These are phyloP conservation scores for Zychaea mexicana DNA, from an alignment of 371 early-diverging fungal genomes.

Conservation along the genomic window DNA sequence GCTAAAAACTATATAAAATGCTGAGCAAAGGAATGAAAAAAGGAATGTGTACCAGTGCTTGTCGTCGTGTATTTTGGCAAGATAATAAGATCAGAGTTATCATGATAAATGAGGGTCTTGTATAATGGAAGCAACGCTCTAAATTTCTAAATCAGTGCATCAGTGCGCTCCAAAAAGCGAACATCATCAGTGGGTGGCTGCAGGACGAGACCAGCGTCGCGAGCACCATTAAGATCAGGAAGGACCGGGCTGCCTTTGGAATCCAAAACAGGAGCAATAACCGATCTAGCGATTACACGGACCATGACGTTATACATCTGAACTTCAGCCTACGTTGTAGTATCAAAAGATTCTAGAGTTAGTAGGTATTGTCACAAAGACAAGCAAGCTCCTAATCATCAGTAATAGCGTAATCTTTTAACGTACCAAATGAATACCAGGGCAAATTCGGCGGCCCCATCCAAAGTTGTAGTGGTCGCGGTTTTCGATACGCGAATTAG, in stretches of 20 bases:
- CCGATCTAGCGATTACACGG: slow-evolving; percentile 15
- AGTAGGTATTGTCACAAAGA: too few relatives aligned
- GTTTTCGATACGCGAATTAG: slow-evolving; percentile 7
- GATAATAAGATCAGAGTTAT: too few relatives aligned
- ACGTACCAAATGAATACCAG: slow-evolving; percentile 19
- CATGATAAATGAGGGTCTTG: too few relatives aligned
- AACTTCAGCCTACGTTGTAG: too few relatives aligned
- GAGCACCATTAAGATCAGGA: slow-evolving; percentile 11
- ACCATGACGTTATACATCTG: slow-evolving; percentile 10
- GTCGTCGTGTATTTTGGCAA: too few relatives aligned
- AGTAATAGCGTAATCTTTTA: too few relatives aligned
- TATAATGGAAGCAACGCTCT: too few relatives aligned
- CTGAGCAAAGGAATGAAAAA: too few relatives aligned
- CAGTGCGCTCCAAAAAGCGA: slow-evolving; percentile 10
- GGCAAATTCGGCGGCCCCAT: slow-evolving; percentile 22
- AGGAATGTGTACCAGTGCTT: too few relatives aligned
- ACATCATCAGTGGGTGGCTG: slow-evolving; percentile 9
- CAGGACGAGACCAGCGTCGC: slow-evolving; percentile 16
- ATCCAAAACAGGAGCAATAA: slow-evolving; percentile 9
- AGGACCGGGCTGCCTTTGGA: slow-evolving; percentile 4
- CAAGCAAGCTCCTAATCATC: too few relatives aligned
- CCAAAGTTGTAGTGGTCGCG: slow-evolving; percentile 19
- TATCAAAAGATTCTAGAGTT: too few relatives aligned
- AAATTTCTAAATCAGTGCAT: slow-evolving; percentile 9
- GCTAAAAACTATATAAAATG: too few relatives aligned